Evolutionary conservation across 495 filamentous ascomycete genomes (phyloP).

Genomic region (Aspergillus affinis): DNA sequence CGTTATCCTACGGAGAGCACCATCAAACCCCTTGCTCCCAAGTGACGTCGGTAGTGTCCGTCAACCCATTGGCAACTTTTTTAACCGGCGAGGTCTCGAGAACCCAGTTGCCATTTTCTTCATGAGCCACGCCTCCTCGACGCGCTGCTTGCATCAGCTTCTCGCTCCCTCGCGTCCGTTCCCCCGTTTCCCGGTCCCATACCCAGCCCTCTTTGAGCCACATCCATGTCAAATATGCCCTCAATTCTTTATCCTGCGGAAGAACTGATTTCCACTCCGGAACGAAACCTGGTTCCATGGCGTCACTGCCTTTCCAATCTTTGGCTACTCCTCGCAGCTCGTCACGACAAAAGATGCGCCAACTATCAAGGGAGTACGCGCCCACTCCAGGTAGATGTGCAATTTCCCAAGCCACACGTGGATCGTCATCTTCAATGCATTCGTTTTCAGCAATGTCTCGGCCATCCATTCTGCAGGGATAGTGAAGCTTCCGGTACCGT

Average conservation of each 20-base stretch:
- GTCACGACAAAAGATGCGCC: constrained; percentile 93
- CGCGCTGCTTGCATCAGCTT: constrained; percentile 58
- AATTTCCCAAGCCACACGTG: constrained; percentile 72
- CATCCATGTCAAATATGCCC: constrained; percentile 84
- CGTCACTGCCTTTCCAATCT: constrained; percentile 57
- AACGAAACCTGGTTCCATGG: constrained; percentile 30
- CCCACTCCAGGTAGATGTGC: constrained; percentile 82
- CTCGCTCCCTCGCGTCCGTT: constrained; percentile 54
- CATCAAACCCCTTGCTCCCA: too few relatives aligned
- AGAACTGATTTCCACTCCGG: constrained; percentile 85
- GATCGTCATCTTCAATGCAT: constrained; percentile 42
- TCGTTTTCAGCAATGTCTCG: constrained; percentile 53
- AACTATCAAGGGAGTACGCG: constrained; percentile 85
- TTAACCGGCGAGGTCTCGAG: constrained; percentile 41
- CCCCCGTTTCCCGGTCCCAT: constrained; percentile 75
- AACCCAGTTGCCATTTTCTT: constrained; percentile 54
- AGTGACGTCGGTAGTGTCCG: constrained; percentile 2
- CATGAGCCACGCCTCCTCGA: constrained; percentile 59
- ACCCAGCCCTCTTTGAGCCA: constrained; percentile 84
- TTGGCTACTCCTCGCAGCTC: constrained; percentile 60
- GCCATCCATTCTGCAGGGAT: constrained; percentile 58
- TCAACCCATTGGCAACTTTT: constrained; percentile 33
- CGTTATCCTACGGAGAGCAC: neutral
- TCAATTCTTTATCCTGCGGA: constrained; percentile 83
- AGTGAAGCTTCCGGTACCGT: constrained; percentile 67